Percentiles rank a stretch among this genome's conserved stretches.
Conservation (phyloP, 371 early-diverging fungal genomes). For the Lichtheimia ornata region DNA sequence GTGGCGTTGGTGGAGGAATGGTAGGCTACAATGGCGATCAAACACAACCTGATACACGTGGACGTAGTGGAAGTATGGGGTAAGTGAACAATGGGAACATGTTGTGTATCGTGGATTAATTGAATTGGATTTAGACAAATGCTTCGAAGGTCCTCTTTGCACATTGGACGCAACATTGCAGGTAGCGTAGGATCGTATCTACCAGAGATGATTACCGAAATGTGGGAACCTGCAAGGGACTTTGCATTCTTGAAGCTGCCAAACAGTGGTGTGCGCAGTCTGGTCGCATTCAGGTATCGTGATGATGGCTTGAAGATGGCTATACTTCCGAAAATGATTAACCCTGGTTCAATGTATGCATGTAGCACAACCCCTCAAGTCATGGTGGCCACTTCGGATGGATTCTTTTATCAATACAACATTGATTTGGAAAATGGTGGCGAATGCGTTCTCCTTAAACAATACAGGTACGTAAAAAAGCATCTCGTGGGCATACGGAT, state of each 20-base stretch:
- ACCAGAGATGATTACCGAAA: conserved; percentile 87
- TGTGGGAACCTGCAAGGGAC: conserved; percentile 94
- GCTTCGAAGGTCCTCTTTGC: conserved; percentile 61
- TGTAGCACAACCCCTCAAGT: conserved; percentile 77
- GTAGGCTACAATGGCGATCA: conserved; percentile 5
- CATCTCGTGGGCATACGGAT: background rate
- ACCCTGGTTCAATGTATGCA: background rate
- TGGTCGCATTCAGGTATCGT: conserved; percentile 75
- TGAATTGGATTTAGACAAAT: conserved; percentile 29
- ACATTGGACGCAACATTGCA: conserved; percentile 56
- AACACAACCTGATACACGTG: conserved; percentile 4
- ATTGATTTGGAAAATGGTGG: conserved; percentile 92
- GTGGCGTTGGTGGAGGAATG: background rate
- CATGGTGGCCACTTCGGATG: conserved; percentile 91
- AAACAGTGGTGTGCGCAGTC: conserved; percentile 72
- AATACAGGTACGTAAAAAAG: conserved; percentile 59
- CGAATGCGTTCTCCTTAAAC: conserved; percentile 89
- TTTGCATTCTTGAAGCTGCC: conserved; percentile 94
- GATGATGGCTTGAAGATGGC: too few species aligned
- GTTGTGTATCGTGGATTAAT: too few species aligned
- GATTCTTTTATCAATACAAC: conserved; percentile 88
- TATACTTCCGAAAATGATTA: too few species aligned
- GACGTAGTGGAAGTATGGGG: conserved; percentile 23
- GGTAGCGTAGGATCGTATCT: conserved; percentile 66
- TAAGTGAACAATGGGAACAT: conserved; percentile 5